phyloP scores from a whole-genome alignment of 495 filamentous ascomycete species.

The Aspergillus avenaceus region DNA sequence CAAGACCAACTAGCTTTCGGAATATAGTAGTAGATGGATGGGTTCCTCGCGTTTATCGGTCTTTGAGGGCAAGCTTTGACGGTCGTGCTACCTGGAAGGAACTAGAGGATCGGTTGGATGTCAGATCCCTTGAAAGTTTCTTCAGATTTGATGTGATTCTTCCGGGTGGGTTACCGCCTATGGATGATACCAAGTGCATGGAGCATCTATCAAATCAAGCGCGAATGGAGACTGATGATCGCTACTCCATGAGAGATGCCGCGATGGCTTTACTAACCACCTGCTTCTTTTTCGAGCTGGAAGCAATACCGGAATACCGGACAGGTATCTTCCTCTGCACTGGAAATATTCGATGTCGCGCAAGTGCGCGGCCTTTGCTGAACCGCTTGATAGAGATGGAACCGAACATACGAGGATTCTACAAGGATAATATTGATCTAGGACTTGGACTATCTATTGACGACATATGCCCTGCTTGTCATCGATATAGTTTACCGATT shows the following conservation, averaged over 20 bases:
- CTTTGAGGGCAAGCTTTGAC: slow-evolving; percentile 2
- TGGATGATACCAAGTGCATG: slow-evolving; percentile 6
- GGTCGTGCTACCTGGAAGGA: slow-evolving; percentile 6
- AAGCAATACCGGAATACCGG: slow-evolving; percentile 1
- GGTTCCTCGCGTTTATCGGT: slow-evolving; percentile 10
- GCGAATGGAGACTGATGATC: not conserved
- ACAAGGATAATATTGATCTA: slow-evolving; percentile 4
- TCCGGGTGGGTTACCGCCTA: slow-evolving; percentile 1
- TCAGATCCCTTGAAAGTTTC: not conserved
- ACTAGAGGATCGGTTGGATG: not conserved
- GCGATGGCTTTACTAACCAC: slow-evolving; percentile 1
- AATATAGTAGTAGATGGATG: slow-evolving; percentile 11
- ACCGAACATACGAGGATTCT: not conserved
- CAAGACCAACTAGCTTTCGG: slow-evolving; percentile 4
- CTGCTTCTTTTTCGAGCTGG: slow-evolving; percentile 4
- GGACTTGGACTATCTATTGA: slow-evolving; percentile 1
- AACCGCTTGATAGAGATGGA: not conserved
- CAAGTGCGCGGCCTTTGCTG: not conserved
- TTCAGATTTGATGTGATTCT: slow-evolving; percentile 4
- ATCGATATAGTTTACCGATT: slow-evolving; percentile 5
- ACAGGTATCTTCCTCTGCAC: not conserved
- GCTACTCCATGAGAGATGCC: not conserved
- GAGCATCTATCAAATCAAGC: slow-evolving; percentile 1
- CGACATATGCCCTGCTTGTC: slow-evolving; percentile 1
- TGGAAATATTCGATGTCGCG: slow-evolving; percentile 5